Percentiles rank a stretch among this genome's conserved stretches.
These are phyloP conservation scores for Vitis amurensis DNA, from an alignment of 164 flowering plant species.

Conservation along the genomic window DNA sequence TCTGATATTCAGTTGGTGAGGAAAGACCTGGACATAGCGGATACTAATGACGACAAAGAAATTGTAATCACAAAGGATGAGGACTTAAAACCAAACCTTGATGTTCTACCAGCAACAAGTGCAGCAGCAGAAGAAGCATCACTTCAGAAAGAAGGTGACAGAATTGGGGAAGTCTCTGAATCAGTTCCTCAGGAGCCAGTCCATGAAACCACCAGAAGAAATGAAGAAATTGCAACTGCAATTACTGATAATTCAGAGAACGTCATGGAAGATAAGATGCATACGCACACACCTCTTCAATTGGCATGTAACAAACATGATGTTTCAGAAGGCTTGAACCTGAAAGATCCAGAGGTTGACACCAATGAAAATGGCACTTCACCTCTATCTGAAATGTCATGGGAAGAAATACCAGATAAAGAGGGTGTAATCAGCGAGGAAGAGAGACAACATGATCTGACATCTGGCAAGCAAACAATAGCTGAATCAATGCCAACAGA, in stretches of 20 bases:
- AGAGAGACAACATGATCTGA: conserved; percentile 7
- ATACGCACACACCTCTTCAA: not conserved
- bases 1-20: conserved; percentile 9
- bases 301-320: not conserved
- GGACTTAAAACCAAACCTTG: conserved; percentile 7
- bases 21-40: conserved; percentile 10
- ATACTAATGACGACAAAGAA: conserved; percentile 7
- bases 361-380: conserved; percentile 2
- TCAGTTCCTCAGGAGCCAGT: conserved; percentile 9
- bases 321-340: conserved; percentile 8
- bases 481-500: conserved; percentile 16
- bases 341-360: conserved; percentile 6
- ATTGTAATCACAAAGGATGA: conserved; percentile 6
- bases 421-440: conserved; percentile 9
- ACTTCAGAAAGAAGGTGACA: conserved; percentile 6
- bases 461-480: conserved; percentile 7
- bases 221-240: conserved; percentile 7
- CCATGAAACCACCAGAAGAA: not conserved
- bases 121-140: conserved; percentile 19
- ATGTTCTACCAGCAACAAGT: conserved; percentile 4
- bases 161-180: conserved; percentile 10
- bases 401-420: conserved; percentile 11
- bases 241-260: conserved; percentile 11
- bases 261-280: conserved; percentile 18
- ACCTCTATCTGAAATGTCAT: conserved; percentile 7